Percentiles rank a stretch among this genome's conserved stretches.
Conservation (phyloP, 2,329 filamentous ascomycete species). For the Chaetoscypha palmicola region DNA sequence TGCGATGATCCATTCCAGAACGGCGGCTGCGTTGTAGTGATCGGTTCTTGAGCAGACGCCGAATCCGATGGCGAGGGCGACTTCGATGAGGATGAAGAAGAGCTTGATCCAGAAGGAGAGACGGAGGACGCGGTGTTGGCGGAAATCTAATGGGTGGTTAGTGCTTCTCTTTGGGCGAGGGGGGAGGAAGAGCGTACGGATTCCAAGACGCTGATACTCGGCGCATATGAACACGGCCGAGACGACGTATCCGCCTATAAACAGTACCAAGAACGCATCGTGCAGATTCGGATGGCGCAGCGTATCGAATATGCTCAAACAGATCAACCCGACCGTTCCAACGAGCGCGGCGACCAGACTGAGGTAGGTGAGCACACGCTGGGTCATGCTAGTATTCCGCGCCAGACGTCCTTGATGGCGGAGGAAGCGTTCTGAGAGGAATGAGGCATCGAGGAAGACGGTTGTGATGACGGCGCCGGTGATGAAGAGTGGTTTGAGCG, state of each 20-base stretch:
- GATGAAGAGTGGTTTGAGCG: slow-evolving; percentile 73
- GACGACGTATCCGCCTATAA: slow-evolving; percentile 79
- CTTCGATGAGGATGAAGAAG: slow-evolving; percentile 72
- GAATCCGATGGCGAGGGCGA: slow-evolving; percentile 68
- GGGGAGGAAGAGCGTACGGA: slow-evolving; percentile 41
- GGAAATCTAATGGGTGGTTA: slow-evolving; percentile 49
- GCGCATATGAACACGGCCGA: slow-evolving; percentile 83
- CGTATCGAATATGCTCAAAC: slow-evolving; percentile 82
- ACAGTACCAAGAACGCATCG: slow-evolving; percentile 69
- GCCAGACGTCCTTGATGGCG: slow-evolving; percentile 74
- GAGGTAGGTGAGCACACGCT: slow-evolving; percentile 56
- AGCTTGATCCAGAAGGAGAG: slow-evolving; percentile 85
- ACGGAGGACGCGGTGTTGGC: slow-evolving; percentile 65
- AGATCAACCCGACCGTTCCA: slow-evolving; percentile 73
- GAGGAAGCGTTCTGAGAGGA: slow-evolving; percentile 76
- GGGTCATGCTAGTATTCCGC: slow-evolving; percentile 56
- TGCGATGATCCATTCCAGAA: slow-evolving; percentile 73
- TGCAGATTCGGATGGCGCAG: slow-evolving; percentile 60
- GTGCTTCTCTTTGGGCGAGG: not conserved
- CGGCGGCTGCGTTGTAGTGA: slow-evolving; percentile 59
- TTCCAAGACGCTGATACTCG: slow-evolving; percentile 81
- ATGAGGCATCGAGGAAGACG: slow-evolving; percentile 72
- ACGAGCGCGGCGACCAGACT: slow-evolving; percentile 62
- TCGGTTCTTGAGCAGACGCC: slow-evolving; percentile 45
- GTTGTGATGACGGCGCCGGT: slow-evolving; percentile 64